Evolutionary conservation across 1,284 basidiomycete genomes (phyloP).

Genomic region (Trichosporon coremiiforme): DNA sequence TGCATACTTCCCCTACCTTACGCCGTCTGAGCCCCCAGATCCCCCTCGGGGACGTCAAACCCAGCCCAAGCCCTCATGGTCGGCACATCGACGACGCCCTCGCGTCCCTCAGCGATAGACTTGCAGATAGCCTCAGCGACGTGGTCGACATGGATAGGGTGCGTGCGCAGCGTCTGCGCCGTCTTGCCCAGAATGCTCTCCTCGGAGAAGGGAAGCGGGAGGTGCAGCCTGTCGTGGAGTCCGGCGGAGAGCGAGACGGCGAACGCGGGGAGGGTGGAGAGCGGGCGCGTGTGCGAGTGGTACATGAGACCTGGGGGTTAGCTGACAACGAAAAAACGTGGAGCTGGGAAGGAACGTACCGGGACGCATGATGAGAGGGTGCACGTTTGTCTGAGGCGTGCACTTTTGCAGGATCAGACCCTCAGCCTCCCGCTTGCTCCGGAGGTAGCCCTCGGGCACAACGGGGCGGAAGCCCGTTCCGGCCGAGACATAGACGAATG

Average conservation of each 20-base stretch:
- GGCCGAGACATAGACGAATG: constrained; percentile 92
- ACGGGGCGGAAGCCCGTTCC: constrained; percentile 89
- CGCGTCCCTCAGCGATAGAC: constrained; percentile 55
- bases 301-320: constrained; percentile 77
- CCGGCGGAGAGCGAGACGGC: constrained; percentile 75
- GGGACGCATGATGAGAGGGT: constrained; percentile 76
- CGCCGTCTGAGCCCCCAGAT: neutral
- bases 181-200: constrained; percentile 44
- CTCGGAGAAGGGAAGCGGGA: constrained; percentile 62
- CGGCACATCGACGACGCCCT: constrained; percentile 72
- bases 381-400: constrained; percentile 12
- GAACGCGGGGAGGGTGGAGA: constrained; percentile 82
- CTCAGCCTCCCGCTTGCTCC: constrained; percentile 88
- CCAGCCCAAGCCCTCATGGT: constrained; percentile 65
- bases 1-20: too few relatives aligned
- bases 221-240: constrained; percentile 65
- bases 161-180: constrained; percentile 69
- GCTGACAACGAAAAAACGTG: neutral
- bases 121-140: constrained; percentile 75
- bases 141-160: constrained; percentile 93
- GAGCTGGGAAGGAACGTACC: constrained; percentile 62
- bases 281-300: constrained; percentile 86
- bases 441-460: constrained; percentile 80
- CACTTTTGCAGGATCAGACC: constrained; percentile 22
- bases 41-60: constrained; percentile 32